phyloP scores from a whole-genome alignment of 306 rosid species.

The Pyrus pyrifolia region DNA sequence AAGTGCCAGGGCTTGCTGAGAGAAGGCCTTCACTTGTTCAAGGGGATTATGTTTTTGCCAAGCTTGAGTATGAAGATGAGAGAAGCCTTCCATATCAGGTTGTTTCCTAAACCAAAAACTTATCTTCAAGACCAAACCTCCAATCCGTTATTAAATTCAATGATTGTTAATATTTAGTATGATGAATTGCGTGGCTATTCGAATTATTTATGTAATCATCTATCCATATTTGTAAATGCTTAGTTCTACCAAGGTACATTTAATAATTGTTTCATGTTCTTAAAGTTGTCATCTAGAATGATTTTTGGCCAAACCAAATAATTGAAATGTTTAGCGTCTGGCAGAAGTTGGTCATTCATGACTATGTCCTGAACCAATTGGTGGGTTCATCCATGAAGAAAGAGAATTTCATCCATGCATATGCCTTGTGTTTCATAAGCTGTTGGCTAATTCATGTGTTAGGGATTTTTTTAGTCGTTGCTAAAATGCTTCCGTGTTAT shows the following conservation, averaged over 20 bases:
- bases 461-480: neutral
- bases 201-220: neutral
- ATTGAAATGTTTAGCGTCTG: neutral
- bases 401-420: neutral
- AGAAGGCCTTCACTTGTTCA: constrained; percentile 88
- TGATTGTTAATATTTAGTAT: neutral
- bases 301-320: neutral
- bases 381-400: neutral
- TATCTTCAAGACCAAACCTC: neutral
- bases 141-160: neutral
- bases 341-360: neutral
- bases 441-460: neutral
- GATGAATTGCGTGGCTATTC: neutral
- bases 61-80: constrained; percentile 26
- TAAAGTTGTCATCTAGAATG: neutral
- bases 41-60: constrained; percentile 65
- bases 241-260: neutral
- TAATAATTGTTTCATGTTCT: neutral
- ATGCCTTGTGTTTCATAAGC: neutral
- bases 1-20: constrained; percentile 94
- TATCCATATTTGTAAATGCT: neutral
- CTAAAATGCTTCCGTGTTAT: neutral
- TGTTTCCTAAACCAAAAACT: constrained; percentile 1
- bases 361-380: neutral
- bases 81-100: constrained; percentile 47